Evolutionary conservation across 2,329 filamentous ascomycete species (phyloP).

Genomic region (Trichoderma citrinoviride): DNA sequence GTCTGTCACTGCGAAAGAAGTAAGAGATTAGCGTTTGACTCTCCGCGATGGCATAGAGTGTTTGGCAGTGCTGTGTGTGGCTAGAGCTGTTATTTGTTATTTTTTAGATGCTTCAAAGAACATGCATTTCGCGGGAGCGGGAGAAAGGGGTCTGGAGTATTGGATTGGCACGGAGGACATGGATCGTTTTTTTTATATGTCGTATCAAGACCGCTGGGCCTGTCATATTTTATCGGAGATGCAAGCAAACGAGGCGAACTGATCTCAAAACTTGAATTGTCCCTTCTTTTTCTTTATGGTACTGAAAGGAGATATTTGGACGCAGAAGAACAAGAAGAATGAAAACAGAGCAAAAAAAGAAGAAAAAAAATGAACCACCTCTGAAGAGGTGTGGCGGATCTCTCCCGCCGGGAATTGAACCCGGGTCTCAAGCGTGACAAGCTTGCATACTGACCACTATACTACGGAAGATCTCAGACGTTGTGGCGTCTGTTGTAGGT

Average conservation of each 20-base stretch:
- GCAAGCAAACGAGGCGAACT: background rate
- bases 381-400: constrained; percentile 16
- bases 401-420: constrained; percentile 22
- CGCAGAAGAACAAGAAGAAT: background rate
- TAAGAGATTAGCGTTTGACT: constrained; percentile 22
- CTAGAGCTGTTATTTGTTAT: constrained; percentile 12
- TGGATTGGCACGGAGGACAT: constrained; percentile 6
- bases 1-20: constrained; percentile 38
- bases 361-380: constrained; percentile 6
- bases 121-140: constrained; percentile 18
- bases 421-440: constrained; percentile 22
- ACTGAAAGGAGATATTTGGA: background rate
- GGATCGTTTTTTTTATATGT: background rate
- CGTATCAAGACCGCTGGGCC: background rate
- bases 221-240: background rate
- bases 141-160: constrained; percentile 21
- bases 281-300: background rate
- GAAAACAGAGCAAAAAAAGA: background rate
- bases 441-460: constrained; percentile 21
- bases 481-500: constrained; percentile 13
- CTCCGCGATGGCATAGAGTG: constrained; percentile 2
- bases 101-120: constrained; percentile 19
- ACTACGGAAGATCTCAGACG: constrained; percentile 19
- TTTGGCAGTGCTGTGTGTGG: constrained; percentile 12
- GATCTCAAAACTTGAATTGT: background rate